These are phyloP conservation scores for Backusella mclennaniae DNA, from an alignment of 192 early-diverging fungal genomes.

Conservation along the genomic window DNA sequence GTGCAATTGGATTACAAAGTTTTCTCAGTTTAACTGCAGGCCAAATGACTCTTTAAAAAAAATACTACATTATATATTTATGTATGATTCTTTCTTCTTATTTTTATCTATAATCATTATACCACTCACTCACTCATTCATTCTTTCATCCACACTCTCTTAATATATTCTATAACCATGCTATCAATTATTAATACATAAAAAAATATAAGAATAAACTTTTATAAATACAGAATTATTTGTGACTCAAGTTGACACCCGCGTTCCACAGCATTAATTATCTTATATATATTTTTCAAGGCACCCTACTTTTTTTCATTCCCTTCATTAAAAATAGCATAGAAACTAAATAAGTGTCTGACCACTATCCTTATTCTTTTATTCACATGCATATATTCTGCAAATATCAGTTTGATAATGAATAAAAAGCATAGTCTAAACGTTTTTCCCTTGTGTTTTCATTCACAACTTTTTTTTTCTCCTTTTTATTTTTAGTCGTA, in stretches of 20 bases:
- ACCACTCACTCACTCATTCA: neutral
- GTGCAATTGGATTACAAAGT: neutral
- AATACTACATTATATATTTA: neutral
- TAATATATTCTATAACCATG: neutral
- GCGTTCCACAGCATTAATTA: neutral
- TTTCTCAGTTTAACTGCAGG: constrained; percentile 1
- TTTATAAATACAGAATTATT: neutral
- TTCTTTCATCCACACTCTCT: neutral
- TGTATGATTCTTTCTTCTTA: neutral
- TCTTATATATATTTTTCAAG: neutral
- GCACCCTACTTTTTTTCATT: neutral
- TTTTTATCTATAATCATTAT: neutral
- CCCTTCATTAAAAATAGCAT: neutral
- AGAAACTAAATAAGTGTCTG: neutral
- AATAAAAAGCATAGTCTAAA: neutral
- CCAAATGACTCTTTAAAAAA: neutral
- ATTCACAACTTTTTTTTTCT: neutral
- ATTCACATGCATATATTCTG: neutral
- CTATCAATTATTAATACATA: too few species aligned
- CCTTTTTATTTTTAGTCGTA: neutral
- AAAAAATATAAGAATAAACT: too few species aligned
- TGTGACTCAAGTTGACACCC: neutral
- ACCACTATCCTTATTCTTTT: neutral
- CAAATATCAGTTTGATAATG: neutral
- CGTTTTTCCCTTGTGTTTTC: neutral